phyloP scores from a whole-genome alignment of 768 basidiomycete species.

The Lentinula raphanica region DNA sequence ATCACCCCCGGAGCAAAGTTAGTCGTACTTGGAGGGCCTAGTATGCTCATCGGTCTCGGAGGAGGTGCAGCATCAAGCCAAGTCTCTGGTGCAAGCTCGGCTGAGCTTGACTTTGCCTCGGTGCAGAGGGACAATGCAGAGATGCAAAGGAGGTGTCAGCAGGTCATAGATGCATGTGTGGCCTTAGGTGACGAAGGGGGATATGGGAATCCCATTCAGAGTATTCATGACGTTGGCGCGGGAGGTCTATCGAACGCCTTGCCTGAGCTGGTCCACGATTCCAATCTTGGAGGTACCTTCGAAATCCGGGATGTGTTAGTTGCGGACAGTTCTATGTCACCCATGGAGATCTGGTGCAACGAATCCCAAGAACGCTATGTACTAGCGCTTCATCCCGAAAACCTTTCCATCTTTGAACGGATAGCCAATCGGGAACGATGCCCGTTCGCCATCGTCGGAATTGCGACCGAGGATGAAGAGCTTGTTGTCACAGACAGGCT shows the following conservation, averaged over 20 bases:
- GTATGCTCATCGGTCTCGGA: slow-evolving; percentile 93
- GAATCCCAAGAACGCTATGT: slow-evolving; percentile 98
- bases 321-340: slow-evolving; percentile 91
- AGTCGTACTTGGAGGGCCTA: slow-evolving; percentile 91
- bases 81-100: slow-evolving; percentile 83
- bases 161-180: slow-evolving; percentile 92
- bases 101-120: slow-evolving; percentile 93
- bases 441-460: slow-evolving; percentile 89
- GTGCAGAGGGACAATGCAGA: slow-evolving; percentile 98
- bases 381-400: slow-evolving; percentile 72
- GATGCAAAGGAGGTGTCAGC: slow-evolving; percentile 95
- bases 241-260: slow-evolving; percentile 95
- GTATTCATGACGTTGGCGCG: slow-evolving; percentile 97
- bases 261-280: slow-evolving; percentile 95
- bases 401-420: slow-evolving; percentile 56
- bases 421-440: slow-evolving; percentile 88
- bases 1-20: slow-evolving; percentile 83
- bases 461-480: slow-evolving; percentile 75
- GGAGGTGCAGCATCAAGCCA: slow-evolving; percentile 96
- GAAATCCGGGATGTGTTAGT: slow-evolving; percentile 93
- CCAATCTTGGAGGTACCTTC: slow-evolving; percentile 83
- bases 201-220: slow-evolving; percentile 73
- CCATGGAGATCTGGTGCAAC: slow-evolving; percentile 99
- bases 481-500: slow-evolving; percentile 88
- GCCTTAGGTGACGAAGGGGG: slow-evolving; percentile 39